These are phyloP conservation scores for Hanseniaspora mollemarum DNA, from an alignment of 805 yeast species.

Conservation along the genomic window DNA sequence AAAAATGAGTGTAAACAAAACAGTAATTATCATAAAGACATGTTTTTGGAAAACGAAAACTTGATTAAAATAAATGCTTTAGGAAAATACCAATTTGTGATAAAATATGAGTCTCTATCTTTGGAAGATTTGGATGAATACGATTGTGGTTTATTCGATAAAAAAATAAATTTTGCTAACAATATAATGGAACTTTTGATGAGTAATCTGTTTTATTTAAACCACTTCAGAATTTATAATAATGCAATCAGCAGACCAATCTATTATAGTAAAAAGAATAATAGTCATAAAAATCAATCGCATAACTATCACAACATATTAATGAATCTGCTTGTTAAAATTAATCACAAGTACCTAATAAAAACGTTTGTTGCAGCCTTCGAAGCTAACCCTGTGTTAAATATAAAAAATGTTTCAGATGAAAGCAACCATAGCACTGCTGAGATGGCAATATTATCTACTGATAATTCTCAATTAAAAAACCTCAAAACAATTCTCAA, in stretches of 20 bases:
- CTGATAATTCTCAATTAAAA: slow-evolving; percentile 1
- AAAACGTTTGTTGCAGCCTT: neutral
- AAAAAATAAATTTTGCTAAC: neutral
- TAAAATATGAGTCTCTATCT: neutral
- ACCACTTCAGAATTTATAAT: slow-evolving; percentile 4
- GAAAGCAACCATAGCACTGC: neutral
- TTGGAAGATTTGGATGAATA: neutral
- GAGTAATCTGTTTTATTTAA: neutral
- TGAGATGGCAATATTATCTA: neutral
- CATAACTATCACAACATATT: slow-evolving; percentile 1
- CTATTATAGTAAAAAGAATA: slow-evolving; percentile 3
- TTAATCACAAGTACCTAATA: slow-evolving; percentile 6
- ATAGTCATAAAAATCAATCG: neutral
- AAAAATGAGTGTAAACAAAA: slow-evolving; percentile 10
- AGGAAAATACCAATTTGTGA: neutral
- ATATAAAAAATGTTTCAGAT: neutral
- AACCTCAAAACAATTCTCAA: neutral
- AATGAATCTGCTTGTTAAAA: neutral
- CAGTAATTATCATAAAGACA: neutral
- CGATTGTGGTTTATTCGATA: neutral
- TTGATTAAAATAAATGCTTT: neutral
- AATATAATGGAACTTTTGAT: neutral
- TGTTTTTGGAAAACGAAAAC: neutral
- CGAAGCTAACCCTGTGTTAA: neutral
- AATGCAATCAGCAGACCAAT: slow-evolving; percentile 4